These are phyloP conservation scores for Nemophila menziesii DNA, from an alignment of 257 asterid species.

Conservation along the genomic window DNA sequence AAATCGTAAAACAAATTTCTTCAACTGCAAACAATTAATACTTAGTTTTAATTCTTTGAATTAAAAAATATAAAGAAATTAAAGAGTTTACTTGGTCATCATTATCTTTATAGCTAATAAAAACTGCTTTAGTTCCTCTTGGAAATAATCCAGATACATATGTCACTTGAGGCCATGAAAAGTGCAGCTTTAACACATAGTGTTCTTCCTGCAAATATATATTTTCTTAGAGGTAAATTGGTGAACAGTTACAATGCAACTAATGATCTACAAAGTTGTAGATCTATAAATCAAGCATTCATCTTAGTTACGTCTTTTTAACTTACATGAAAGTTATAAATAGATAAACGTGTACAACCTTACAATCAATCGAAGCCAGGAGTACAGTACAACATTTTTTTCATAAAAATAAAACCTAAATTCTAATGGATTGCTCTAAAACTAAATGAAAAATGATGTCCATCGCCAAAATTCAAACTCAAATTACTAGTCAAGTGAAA, in stretches of 20 bases:
- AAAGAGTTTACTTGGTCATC: conserved; percentile 53
- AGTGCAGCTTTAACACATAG: conserved; percentile 45
- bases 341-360: too few species aligned
- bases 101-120: conserved; percentile 58
- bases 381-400: too few species aligned
- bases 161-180: conserved; percentile 85
- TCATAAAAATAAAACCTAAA: too few species aligned
- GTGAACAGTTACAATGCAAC: too few species aligned
- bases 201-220: conserved; percentile 71
- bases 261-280: too few species aligned
- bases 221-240: too few species aligned
- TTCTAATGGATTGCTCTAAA: too few species aligned
- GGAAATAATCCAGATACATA: conserved; percentile 66
- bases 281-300: too few species aligned
- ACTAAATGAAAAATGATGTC: too few species aligned
- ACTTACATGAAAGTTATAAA: too few species aligned
- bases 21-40: conserved; percentile 32
- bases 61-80: not conserved
- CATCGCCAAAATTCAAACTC: not conserved
- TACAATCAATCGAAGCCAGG: too few species aligned
- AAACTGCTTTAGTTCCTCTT: conserved; percentile 60
- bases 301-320: too few species aligned
- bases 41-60: not conserved
- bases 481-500: not conserved
- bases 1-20: conserved; percentile 66